Base-by-base conservation (phyloP, 1,139 yeast species). In the Candida dubliniensis region DNA sequence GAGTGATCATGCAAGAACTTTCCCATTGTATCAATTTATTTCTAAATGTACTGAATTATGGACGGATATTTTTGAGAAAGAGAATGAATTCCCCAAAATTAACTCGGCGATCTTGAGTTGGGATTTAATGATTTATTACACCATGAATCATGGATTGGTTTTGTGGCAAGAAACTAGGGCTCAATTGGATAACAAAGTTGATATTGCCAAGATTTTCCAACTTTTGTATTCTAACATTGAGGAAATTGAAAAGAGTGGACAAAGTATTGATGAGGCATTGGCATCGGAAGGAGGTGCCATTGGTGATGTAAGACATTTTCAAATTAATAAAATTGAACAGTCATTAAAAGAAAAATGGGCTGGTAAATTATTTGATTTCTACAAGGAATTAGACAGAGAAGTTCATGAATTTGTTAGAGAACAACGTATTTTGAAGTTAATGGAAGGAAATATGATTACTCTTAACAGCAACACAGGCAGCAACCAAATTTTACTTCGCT, bases 361-460 rank as follows among this genome's bases (percentile, higher is more conserved):
- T 2, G 44, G 54, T 1, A 67, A 70, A 45, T 67, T 79, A 40
- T 49, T 60, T 8, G 74, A 68, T 32, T 84, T 88, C 55, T 77
- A 81, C 56, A 64, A 66, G 11, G 66, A 74, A 40, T 69, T 87
- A 48, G 63, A 75, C 4, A 64, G 66, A 13, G 93, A 88, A 58
- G 88, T 86, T 0, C 69, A 76, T 51, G 86, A 84, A 42, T 87
- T 86, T 59, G 91, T 88, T n/a, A 75, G 79, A 47, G 93, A 86
- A 58, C 95, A 87, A 63, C 73, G 95, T 53, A 81, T 85, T 37
- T 67, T 85, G 44, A 83, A 83, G 56, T 64, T 89, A 42, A 31
- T 37, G 34, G 35, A 37, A 31, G 40, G 40, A n/a, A n/a, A 14
- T 31, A 24, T 24, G 35, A 33, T 37, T 5, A 31, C 40, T 2